A percentile compares a stretch with the other conserved stretches of the same genome.
These are phyloP conservation scores for Terfezia claveryi DNA, from an alignment of 495 filamentous ascomycete genomes.

Conservation along the genomic window DNA sequence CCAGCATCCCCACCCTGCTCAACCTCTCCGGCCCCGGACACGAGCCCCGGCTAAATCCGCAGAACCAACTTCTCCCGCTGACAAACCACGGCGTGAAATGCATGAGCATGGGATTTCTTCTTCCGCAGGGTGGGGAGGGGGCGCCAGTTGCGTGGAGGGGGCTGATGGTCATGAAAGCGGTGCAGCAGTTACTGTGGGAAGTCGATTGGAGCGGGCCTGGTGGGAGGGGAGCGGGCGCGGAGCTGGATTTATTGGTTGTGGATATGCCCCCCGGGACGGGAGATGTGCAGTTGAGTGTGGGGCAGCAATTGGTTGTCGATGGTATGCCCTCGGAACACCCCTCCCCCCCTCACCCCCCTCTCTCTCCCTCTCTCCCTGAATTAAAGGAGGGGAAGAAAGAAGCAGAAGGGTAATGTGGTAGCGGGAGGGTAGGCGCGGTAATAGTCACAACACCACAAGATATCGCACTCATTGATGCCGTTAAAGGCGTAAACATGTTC, in stretches of 20 bases:
- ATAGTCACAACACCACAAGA: slow-evolving; percentile 88
- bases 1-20: slow-evolving; percentile 77
- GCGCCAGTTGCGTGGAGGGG: slow-evolving; percentile 88
- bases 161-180: slow-evolving; percentile 90
- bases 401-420: too few relatives aligned
- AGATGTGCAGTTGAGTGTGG: slow-evolving; percentile 80
- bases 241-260: slow-evolving; percentile 59
- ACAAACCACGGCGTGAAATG: slow-evolving; percentile 92
- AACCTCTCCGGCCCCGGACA: slow-evolving; percentile 36
- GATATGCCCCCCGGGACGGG: slow-evolving; percentile 90
- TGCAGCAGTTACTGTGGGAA: slow-evolving; percentile 84
- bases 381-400: too few relatives aligned
- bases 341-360: too few relatives aligned
- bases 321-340: slow-evolving; percentile 25
- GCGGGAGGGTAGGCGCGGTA: slow-evolving; percentile 40
- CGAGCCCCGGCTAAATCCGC: slow-evolving; percentile 43
- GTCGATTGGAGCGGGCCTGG: slow-evolving; percentile 56
- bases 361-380: too few relatives aligned
- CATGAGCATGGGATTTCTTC: slow-evolving; percentile 95
- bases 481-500: slow-evolving; percentile 84
- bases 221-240: slow-evolving; percentile 8
- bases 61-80: slow-evolving; percentile 64
- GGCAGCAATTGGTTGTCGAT: slow-evolving; percentile 70
- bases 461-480: slow-evolving; percentile 66
- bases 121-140: slow-evolving; percentile 32